Evolutionary conservation across 2,329 filamentous ascomycete species (phyloP), one percentile per base, ranked within the genome.

Genomic region (Xylariomycetidae sp.): DNA sequence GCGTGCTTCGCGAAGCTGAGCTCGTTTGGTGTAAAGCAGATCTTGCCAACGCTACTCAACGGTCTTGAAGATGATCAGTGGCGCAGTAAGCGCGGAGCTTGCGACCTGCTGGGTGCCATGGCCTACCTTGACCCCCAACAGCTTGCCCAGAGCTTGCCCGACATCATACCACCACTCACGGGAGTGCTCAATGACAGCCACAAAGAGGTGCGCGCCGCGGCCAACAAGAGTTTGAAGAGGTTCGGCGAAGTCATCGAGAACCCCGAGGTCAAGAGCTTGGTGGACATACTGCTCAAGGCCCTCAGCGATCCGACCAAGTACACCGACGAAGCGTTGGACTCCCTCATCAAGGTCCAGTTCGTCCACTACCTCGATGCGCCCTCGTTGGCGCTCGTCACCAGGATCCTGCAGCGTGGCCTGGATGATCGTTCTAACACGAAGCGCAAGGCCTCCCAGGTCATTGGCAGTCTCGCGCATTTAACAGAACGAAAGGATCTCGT

Each of bases 211-310:
- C 79, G 92, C 40, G 70, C 79, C 27, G 89, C 87, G 15, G 92
- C 92, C 6, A 98, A 98, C 61, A 82, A 90, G 62, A 95, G 88
- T 64, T 71, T 98, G 64, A 94, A 98, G 65, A 83, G 92, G 36
- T 98, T 98, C 57, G 92, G 93, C 46, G 93, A 98, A 59, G 93
- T 98, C 47, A 98, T 98, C 59, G 93, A 75, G 60, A 98, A 98
- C 58, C 92, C 92, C 4, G 92, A 98, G 61, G 86, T 98, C 54
- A 95, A 95, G 74, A 77, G 82, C 44, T 72, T 96, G 10, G 90
- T 96, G 38, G 82, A 83, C 50, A 84, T 95, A 36, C 74, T 98
- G 20, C 79, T 98, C 48, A 96, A 95, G 63, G 93, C 92, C 42
- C 76, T 98, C 39, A 98, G 92, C 52, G 92, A 98, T 57, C 89